A percentile compares a stretch with the other conserved stretches of the same genome.
These are phyloP conservation scores for Aspergillus sp. DNA, from an alignment of 2,329 filamentous ascomycete species.

Conservation along the genomic window DNA sequence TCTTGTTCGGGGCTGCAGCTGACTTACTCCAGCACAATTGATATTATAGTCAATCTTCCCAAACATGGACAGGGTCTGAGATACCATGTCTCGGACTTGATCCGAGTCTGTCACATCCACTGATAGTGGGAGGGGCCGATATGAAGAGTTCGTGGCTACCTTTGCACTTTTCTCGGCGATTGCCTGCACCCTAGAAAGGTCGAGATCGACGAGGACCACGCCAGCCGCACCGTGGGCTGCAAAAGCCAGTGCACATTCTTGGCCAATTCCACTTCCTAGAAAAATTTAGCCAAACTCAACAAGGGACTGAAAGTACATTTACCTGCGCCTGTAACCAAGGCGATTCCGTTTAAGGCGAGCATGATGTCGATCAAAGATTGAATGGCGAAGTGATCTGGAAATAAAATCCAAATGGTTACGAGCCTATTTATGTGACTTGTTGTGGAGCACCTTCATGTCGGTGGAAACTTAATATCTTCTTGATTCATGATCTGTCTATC, in stretches of 20 bases:
- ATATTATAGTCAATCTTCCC: conserved; percentile 22
- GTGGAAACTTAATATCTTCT: too few relatives aligned
- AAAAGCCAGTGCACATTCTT: conserved; percentile 9
- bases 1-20: too few relatives aligned
- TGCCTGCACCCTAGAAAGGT: conserved; percentile 9
- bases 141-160: conserved; percentile 18
- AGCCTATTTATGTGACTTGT: too few relatives aligned
- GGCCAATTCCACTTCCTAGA: conserved; percentile 4
- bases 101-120: conserved; percentile 19
- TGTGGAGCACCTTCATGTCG: too few relatives aligned
- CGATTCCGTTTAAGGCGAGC: conserved; percentile 2
- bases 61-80: conserved; percentile 10
- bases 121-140: conserved; percentile 11
- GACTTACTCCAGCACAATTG: conserved; percentile 16
- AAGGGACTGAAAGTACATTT: too few relatives aligned
- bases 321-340: conserved; percentile 9
- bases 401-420: too few relatives aligned
- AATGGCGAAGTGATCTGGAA: too few relatives aligned
- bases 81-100: conserved; percentile 20
- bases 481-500: too few relatives aligned
- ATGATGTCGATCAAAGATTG: too few relatives aligned
- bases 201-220: conserved; percentile 21
- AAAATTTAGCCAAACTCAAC: too few relatives aligned
- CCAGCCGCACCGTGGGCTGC: conserved; percentile 14
- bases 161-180: conserved; percentile 18